Percentiles rank a stretch among this genome's conserved stretches.
phyloP scores from a whole-genome alignment of 495 filamentous ascomycete genomes.

The Aspergillus heteromorphus region DNA sequence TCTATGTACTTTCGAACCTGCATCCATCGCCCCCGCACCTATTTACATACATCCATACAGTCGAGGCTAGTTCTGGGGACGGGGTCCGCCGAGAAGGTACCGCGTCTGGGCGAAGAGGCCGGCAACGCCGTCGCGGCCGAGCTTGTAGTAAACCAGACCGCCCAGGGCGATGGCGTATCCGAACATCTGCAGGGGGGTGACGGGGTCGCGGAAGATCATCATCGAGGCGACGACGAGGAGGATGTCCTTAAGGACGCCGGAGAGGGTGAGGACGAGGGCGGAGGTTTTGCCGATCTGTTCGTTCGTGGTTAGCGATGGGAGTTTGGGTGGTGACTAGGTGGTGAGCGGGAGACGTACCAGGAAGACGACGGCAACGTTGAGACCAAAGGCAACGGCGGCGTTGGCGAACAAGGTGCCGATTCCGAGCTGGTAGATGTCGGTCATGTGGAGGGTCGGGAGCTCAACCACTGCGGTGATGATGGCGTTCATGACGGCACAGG shows the following conservation, averaged over 20 bases:
- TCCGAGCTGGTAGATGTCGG: constrained; percentile 66
- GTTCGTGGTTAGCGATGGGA: constrained; percentile 17
- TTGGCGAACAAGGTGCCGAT: constrained; percentile 68
- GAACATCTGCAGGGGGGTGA: constrained; percentile 76
- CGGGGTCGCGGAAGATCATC: constrained; percentile 75
- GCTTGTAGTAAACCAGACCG: constrained; percentile 91
- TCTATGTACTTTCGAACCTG: neutral
- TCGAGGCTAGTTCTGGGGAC: neutral
- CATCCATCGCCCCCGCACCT: neutral
- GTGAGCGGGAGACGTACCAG: constrained; percentile 51
- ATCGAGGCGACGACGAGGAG: constrained; percentile 83
- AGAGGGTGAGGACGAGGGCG: constrained; percentile 87
- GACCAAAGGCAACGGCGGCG: constrained; percentile 70
- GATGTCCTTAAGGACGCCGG: constrained; percentile 94
- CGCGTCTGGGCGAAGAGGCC: neutral
- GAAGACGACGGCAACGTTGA: constrained; percentile 87
- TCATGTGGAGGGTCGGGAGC: constrained; percentile 59
- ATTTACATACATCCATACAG: neutral
- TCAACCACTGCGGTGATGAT: constrained; percentile 70
- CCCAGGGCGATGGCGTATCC: constrained; percentile 84
- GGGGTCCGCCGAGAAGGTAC: neutral
- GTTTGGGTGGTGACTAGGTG: neutral
- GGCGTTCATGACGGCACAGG: constrained; percentile 79
- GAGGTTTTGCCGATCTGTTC: constrained; percentile 92
- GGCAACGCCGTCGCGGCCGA: constrained; percentile 45